phyloP scores from a whole-genome alignment of 202 grass and related monocot genomes.

The Digitaria exilis region DNA sequence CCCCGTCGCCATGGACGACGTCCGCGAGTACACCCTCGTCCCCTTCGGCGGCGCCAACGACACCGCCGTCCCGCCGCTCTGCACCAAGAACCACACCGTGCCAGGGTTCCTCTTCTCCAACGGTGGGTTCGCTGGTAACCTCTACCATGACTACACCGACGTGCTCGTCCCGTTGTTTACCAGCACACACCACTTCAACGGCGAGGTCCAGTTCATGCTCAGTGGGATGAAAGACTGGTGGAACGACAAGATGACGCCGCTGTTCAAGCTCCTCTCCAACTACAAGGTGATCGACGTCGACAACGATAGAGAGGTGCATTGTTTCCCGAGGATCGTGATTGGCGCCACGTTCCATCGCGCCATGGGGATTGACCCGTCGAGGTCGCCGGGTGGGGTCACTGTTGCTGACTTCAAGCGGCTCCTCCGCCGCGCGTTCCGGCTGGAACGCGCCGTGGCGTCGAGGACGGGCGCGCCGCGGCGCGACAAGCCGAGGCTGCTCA shows the following conservation, averaged over 20 bases:
- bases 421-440: constrained; percentile 56
- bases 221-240: constrained; percentile 72
- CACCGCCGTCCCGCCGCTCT: constrained; percentile 43
- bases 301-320: constrained; percentile 65
- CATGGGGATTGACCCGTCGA: constrained; percentile 56
- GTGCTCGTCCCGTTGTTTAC: constrained; percentile 81
- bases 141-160: constrained; percentile 91
- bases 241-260: constrained; percentile 60
- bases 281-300: constrained; percentile 72
- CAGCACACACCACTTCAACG: constrained; percentile 54
- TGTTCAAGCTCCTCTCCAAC: constrained; percentile 65
- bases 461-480: constrained; percentile 38
- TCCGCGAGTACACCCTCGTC: constrained; percentile 62
- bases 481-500: constrained; percentile 56
- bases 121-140: constrained; percentile 77
- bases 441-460: constrained; percentile 52
- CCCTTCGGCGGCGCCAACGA: constrained; percentile 44
- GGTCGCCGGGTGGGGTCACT: constrained; percentile 38
- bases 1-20: constrained; percentile 63
- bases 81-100: constrained; percentile 63
- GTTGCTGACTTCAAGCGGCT: constrained; percentile 73
- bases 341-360: constrained; percentile 69
- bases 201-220: constrained; percentile 68
- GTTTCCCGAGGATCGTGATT: constrained; percentile 63
- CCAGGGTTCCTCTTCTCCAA: constrained; percentile 82